Conservation (phyloP, 2,329 filamentous ascomycete species). For the Ophiostoma quercus region DNA sequence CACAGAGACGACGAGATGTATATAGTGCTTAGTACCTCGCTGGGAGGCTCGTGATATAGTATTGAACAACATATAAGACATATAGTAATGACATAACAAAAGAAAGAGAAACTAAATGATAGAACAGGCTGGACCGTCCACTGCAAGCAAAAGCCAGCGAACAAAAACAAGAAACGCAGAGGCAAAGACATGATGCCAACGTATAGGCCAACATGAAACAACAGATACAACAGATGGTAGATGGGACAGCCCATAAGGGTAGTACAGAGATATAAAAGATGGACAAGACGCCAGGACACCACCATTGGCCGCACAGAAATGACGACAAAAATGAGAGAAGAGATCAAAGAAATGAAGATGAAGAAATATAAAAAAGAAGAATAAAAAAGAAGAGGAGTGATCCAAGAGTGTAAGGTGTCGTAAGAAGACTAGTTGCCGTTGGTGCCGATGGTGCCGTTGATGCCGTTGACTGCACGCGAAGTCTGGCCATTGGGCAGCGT, state of each 20-base stretch:
- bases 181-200: slow-evolving; percentile 9
- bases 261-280: background rate
- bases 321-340: background rate
- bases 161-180: background rate
- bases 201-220: background rate
- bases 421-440: slow-evolving; percentile 19
- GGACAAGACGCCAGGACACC: background rate
- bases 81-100: slow-evolving; percentile 12
- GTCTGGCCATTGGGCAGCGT: background rate
- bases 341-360: background rate
- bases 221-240: background rate
- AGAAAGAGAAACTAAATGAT: slow-evolving; percentile 4
- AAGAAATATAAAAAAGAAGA: background rate
- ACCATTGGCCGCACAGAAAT: background rate
- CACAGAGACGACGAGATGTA: too few species aligned
- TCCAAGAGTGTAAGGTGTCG: slow-evolving; percentile 7
- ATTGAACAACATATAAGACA: slow-evolving; percentile 6
- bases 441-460: slow-evolving; percentile 27
- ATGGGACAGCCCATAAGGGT: background rate
- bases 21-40: background rate
- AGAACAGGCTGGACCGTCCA: background rate
- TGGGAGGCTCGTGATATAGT: background rate
- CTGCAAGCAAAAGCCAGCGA: background rate
- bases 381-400: background rate
- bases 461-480: slow-evolving; percentile 29